Evolutionary conservation across 1,284 basidiomycete genomes (phyloP), one percentile per base, ranked within the genome.

Genomic region (Ganoderma multipileum): DNA sequence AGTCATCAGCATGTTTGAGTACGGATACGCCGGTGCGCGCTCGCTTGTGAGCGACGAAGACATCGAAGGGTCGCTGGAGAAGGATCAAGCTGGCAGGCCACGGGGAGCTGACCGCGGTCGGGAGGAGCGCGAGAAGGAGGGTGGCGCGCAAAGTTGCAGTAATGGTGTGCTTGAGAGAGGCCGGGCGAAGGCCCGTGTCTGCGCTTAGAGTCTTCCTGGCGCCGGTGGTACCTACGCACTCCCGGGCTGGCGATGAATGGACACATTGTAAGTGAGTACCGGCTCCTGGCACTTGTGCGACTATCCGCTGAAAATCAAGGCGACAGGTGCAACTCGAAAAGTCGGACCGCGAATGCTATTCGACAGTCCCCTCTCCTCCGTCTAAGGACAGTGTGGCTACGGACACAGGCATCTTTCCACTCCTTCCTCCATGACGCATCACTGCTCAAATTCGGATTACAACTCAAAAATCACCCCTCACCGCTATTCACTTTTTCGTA

Each of bases 41-140:
- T 70, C 71, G 12, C 57, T 73, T 9, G 71, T 74, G 16, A 74
- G 72, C 63, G 70, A 73, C 52, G 73, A 74, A 47, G 73, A 74
- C 57, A 63, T 74, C 39, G 73, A 74, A 65, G 70, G 65, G 16
- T 73, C 73, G 2, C 58, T 74, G 63, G 73, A 74, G 59, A 69
- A 72, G 63, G 64, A 65, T 55, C 54, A 30, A 16, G 54, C 18
- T 9, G 30, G 30, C n/a, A 33, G 36, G n/a, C 12, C n/a, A 23
- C 57, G 2, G 6, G 57, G n/a, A 33, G 12, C n/a, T 9, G 36
- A 36, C 12, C 36, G n/a, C 5, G 57, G 8, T 16, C 59, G 60
- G 16, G 63, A 33, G 8, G 18, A 26, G 3, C 41, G 47, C 42
- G 61, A 63, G 60, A n/a, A 60, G 23, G 44, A 16, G 18, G 11